These are phyloP conservation scores for Noccaea bulbosa DNA, from an alignment of 345 rosid species.

Conservation along the genomic window DNA sequence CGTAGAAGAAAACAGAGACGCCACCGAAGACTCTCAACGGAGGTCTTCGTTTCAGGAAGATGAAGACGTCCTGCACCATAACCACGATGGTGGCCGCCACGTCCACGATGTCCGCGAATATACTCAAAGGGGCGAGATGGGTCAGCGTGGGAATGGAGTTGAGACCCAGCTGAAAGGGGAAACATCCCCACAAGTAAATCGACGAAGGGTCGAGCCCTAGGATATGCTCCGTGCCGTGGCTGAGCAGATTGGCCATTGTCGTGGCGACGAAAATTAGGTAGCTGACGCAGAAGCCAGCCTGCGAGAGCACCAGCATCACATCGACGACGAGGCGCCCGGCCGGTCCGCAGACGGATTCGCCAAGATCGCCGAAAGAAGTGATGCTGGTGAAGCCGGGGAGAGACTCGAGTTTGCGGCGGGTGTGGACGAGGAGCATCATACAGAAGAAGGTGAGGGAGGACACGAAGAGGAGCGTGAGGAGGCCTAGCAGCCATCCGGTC, in stretches of 20 bases:
- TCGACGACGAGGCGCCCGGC: conserved; percentile 62
- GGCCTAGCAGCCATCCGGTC: conserved; percentile 73
- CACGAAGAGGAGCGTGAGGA: conserved; percentile 60
- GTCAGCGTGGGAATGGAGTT: conserved; percentile 69
- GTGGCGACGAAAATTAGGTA: conserved; percentile 66
- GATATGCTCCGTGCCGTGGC: conserved; percentile 33
- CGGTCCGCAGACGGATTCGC: conserved; percentile 58
- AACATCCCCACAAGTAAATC: conserved; percentile 63
- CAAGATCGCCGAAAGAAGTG: conserved; percentile 72
- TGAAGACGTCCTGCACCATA: conserved; percentile 60
- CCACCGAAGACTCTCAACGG: conserved; percentile 61
- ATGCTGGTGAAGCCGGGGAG: conserved; percentile 55
- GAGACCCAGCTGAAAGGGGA: conserved; percentile 77
- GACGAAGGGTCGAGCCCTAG: conserved; percentile 62
- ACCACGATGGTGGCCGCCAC: conserved; percentile 68
- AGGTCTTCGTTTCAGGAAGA: conserved; percentile 50
- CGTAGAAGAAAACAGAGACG: conserved; percentile 64
- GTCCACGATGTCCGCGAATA: conserved; percentile 77
- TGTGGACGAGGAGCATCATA: conserved; percentile 73
- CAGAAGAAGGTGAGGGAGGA: conserved; percentile 61
- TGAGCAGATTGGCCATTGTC: conserved; percentile 56
- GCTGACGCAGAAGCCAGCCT: conserved; percentile 75
- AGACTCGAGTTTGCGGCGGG: conserved; percentile 70
- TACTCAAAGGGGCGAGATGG: conserved; percentile 79
- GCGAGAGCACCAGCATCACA: conserved; percentile 65